Percentiles rank a stretch among this genome's conserved stretches.
These are phyloP conservation scores for Baorangia bicolor DNA, from an alignment of 768 basidiomycete genomes.

Conservation along the genomic window DNA sequence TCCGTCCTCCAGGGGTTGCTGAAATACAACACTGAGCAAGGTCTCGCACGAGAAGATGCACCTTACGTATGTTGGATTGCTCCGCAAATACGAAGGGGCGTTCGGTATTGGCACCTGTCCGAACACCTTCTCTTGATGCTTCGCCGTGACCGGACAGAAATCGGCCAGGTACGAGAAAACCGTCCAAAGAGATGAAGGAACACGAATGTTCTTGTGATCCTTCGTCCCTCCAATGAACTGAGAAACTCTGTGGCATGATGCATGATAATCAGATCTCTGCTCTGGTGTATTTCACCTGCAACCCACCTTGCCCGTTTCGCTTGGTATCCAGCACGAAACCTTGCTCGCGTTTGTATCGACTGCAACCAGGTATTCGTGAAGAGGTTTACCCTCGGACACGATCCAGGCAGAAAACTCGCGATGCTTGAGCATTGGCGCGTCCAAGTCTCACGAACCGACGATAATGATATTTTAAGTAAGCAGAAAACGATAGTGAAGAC, in stretches of 20 bases:
- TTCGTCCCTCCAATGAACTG: conserved; percentile 64
- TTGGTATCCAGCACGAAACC: conserved; percentile 69
- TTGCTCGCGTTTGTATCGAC: conserved; percentile 43
- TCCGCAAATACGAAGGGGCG: conserved; percentile 61
- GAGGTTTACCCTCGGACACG: conserved; percentile 43
- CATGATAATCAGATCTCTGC: conserved; percentile 3
- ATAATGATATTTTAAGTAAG: background rate
- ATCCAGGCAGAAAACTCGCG: conserved; percentile 74
- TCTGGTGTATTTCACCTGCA: background rate
- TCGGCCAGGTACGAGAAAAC: conserved; percentile 57
- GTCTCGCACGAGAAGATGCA: background rate
- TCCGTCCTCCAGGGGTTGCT: conserved; percentile 22
- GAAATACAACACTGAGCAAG: background rate
- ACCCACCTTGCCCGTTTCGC: conserved; percentile 54
- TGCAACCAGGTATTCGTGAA: conserved; percentile 58
- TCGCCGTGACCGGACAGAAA: conserved; percentile 58
- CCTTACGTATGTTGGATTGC: conserved; percentile 39
- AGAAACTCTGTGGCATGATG: conserved; percentile 46
- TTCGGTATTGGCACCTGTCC: conserved; percentile 50
- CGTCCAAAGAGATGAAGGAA: conserved; percentile 64
- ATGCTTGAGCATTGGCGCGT: conserved; percentile 46
- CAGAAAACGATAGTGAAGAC: no score
- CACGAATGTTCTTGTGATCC: conserved; percentile 55
- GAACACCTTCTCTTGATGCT: conserved; percentile 52
- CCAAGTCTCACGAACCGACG: background rate